Evolutionary conservation across 2,329 filamentous ascomycete genomes (phyloP).

Genomic region (Talaromyces marneffei): DNA sequence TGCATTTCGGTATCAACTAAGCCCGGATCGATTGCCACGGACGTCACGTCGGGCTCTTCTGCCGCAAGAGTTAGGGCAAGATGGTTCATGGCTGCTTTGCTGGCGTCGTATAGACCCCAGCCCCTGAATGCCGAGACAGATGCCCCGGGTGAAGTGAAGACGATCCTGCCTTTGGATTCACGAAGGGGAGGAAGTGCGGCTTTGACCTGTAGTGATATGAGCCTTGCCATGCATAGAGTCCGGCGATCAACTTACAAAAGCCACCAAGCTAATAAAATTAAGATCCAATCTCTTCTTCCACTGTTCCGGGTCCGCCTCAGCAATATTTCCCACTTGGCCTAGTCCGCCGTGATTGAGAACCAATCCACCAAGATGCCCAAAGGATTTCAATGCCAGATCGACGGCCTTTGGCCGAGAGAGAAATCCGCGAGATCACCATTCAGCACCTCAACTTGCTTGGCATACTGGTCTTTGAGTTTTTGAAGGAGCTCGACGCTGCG

Average conservation of each 20-base stretch:
- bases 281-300: constrained; percentile 74
- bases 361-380: constrained; percentile 65
- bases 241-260: constrained; percentile 55
- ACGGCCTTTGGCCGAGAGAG: constrained; percentile 56
- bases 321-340: constrained; percentile 65
- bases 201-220: constrained; percentile 53
- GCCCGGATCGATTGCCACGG: constrained; percentile 68
- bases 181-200: constrained; percentile 65
- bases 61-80: constrained; percentile 64
- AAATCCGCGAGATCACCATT: constrained; percentile 53
- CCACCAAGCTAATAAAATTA: constrained; percentile 80
- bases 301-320: constrained; percentile 59
- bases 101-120: constrained; percentile 77
- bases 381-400: constrained; percentile 59
- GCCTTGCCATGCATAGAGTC: background rate
- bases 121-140: constrained; percentile 59
- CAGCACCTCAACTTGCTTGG: constrained; percentile 50
- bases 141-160: constrained; percentile 78
- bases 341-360: constrained; percentile 84
- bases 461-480: constrained; percentile 50
- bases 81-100: constrained; percentile 80
- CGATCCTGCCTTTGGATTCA: constrained; percentile 61
- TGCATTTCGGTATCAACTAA: constrained; percentile 90
- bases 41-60: constrained; percentile 72
- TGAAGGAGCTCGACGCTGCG: constrained; percentile 51